Conservation (phyloP, 371 early-diverging fungal genomes). For the Mortierella sp. region DNA sequence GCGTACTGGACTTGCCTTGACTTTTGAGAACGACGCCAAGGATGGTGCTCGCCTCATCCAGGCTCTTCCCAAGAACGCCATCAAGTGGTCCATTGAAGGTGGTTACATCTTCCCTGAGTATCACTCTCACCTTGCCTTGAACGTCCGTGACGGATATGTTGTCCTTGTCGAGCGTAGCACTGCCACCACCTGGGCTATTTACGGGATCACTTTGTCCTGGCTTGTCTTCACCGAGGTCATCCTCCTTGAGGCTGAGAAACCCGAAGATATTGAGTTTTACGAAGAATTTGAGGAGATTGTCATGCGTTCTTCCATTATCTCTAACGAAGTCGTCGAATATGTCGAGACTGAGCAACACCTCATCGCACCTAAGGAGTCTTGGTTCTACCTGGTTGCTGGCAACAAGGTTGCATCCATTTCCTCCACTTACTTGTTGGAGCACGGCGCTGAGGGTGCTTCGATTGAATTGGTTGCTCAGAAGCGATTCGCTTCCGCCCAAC, state of each 20-base stretch:
- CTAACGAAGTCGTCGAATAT: slow-evolving; percentile 39
- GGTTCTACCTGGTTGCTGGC: slow-evolving; percentile 49
- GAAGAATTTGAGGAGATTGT: slow-evolving; percentile 51
- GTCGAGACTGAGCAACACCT: slow-evolving; percentile 38
- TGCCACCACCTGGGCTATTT: slow-evolving; percentile 41
- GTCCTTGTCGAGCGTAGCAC: slow-evolving; percentile 43
- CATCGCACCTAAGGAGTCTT: slow-evolving; percentile 33
- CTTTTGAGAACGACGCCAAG: slow-evolving; percentile 52
- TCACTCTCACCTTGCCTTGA: slow-evolving; percentile 36
- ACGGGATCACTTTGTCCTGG: slow-evolving; percentile 39
- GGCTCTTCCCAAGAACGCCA: slow-evolving; percentile 44
- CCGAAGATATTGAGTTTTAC: slow-evolving; percentile 48
- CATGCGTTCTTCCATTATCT: slow-evolving; percentile 33
- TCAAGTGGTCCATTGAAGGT: slow-evolving; percentile 47
- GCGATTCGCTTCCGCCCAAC: slow-evolving; percentile 36
- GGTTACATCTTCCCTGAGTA: slow-evolving; percentile 43
- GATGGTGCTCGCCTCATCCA: slow-evolving; percentile 51
- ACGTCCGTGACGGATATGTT: slow-evolving; percentile 39
- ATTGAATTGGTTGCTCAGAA: slow-evolving; percentile 36
- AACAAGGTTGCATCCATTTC: slow-evolving; percentile 38
- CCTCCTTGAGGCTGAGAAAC: slow-evolving; percentile 26
- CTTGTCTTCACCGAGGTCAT: slow-evolving; percentile 40
- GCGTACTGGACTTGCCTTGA: slow-evolving; percentile 66
- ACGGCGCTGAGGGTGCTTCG: slow-evolving; percentile 30
- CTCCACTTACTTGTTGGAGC: slow-evolving; percentile 28